Evolutionary conservation across 2,329 filamentous ascomycete species (phyloP), one percentile per base, ranked within the genome.

Genomic region (Byssothecium circinans): DNA sequence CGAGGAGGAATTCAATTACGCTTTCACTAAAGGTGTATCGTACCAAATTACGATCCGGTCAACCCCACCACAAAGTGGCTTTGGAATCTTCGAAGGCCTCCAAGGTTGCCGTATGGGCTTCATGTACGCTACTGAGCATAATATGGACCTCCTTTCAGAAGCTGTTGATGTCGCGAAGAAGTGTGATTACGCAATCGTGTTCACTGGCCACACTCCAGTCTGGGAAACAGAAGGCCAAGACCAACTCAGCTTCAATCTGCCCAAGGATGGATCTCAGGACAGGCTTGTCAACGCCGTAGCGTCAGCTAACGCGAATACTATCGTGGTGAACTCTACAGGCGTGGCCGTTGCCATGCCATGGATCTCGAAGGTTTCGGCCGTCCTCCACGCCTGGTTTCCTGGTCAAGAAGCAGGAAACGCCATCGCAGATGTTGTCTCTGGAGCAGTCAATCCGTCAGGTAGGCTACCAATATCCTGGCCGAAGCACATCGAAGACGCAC

Each of bases 311-410:
- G 76, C 84, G 3, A 85, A 85, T 45, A 85, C 86, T 1, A 82
- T 83, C 1, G 82, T 94, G 1, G 85, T 91, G 1, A 83, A 89
- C 64, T 88, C 91, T 60, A 89, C 86, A 0, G 89, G 88, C 29
- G 89, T 87, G 0, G 88, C 88, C 0, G 79, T 88, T 14, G 78
- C 80, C 1, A 84, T 87, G 78, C 85, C 85, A 15, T 89, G 85
- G 87, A 78, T 78, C 1, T 74, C 81, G 54, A 64, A 67, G 23
- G 56, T 71, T n/a, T 53, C 64, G 6, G 65, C 64, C 5, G 67
- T 76, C 15, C 45, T 76, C 2, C 68, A 72, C 45, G 71, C 73
- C 3, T 74, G 74, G 62, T 69, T 74, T 23, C 68, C 71, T 1
- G 73, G 74, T 3, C 70, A 75, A 53, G 73, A 75, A 57, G 60